Evolutionary conservation across 371 early-diverging fungal species (phyloP).

Genomic region (Haplosporangium sp.): DNA sequence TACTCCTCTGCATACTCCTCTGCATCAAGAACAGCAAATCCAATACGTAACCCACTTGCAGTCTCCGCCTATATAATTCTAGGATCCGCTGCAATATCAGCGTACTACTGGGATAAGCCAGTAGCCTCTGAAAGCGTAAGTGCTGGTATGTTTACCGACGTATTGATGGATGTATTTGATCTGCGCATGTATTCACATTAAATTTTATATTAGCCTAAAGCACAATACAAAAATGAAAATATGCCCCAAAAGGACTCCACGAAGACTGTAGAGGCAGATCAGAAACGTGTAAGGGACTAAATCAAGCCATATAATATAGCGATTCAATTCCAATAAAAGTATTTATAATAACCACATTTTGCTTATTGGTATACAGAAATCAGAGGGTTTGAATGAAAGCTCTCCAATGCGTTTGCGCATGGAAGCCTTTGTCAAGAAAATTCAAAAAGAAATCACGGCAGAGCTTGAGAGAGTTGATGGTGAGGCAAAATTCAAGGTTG

Average conservation of each 20-base stretch:
- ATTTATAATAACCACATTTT: conserved; percentile 77
- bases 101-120: conserved; percentile 5
- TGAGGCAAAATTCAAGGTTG: conserved; percentile 74
- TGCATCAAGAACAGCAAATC: not conserved
- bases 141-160: not conserved
- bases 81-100: conserved; percentile 1
- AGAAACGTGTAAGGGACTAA: conserved; percentile 23
- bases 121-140: not conserved
- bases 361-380: conserved; percentile 70
- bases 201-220: conserved; percentile 1
- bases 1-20: conserved; percentile 7
- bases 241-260: not conserved
- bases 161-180: not conserved
- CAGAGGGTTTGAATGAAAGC: conserved; percentile 42
- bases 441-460: conserved; percentile 79
- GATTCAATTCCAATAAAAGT: not conserved
- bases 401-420: conserved; percentile 85
- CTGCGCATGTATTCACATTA: not conserved
- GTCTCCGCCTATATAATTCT: not conserved
- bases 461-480: conserved; percentile 73
- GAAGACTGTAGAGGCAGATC: conserved; percentile 16
- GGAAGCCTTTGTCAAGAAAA: conserved; percentile 79
- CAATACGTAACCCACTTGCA: not conserved
- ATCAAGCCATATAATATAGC: not conserved
- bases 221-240: conserved; percentile 1